Evolutionary conservation across 140 eudicot species (phyloP).

Genomic region (Flaveria floridana): DNA sequence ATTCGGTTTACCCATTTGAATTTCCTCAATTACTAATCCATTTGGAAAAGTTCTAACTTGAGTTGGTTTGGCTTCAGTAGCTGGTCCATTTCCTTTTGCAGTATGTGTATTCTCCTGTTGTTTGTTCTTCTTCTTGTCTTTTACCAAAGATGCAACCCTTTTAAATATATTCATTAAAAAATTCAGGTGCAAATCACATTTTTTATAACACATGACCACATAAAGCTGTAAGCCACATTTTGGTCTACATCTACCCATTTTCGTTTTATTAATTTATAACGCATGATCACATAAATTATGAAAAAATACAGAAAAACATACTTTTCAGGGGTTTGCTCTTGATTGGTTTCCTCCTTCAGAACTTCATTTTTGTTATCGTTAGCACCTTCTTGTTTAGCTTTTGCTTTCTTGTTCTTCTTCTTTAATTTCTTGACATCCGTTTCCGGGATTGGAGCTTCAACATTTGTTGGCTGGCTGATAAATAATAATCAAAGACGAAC

Average conservation of each 20-base stretch:
- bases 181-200: neutral
- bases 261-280: neutral
- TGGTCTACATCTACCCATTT: neutral
- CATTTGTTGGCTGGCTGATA: slow-evolving; percentile 34
- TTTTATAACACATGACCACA: neutral
- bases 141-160: slow-evolving; percentile 26
- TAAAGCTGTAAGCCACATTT: slow-evolving; percentile 5
- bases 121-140: slow-evolving; percentile 58
- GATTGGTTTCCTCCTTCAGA: slow-evolving; percentile 35
- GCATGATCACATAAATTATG: neutral
- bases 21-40: slow-evolving; percentile 71
- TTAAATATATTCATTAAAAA: slow-evolving; percentile 18
- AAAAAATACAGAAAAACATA: slow-evolving; percentile 24
- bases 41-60: slow-evolving; percentile 73
- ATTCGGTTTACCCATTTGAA: slow-evolving; percentile 89
- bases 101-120: slow-evolving; percentile 41
- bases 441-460: slow-evolving; percentile 36
- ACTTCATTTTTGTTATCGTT: slow-evolving; percentile 15
- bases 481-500: slow-evolving; percentile 29
- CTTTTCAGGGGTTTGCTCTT: slow-evolving; percentile 43
- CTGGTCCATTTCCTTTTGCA: slow-evolving; percentile 32
- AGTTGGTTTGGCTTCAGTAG: slow-evolving; percentile 45
- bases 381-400: slow-evolving; percentile 33
- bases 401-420: slow-evolving; percentile 58
- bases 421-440: slow-evolving; percentile 44